These are phyloP conservation scores for Aphanomyces euteiches DNA, from an alignment of 352 stramenopile species.

Conservation along the genomic window DNA sequence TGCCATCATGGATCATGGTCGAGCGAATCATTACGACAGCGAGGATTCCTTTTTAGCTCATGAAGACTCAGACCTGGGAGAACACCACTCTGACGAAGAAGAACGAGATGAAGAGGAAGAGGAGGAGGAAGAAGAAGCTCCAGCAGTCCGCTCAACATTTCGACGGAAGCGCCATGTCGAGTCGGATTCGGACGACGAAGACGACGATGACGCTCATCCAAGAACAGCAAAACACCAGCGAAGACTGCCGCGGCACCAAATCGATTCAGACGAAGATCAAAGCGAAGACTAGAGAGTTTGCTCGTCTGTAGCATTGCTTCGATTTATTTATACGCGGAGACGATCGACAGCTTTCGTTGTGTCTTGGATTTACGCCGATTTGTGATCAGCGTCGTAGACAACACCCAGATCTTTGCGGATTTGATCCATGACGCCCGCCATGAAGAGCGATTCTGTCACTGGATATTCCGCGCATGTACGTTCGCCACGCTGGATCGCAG, in stretches of 20 bases:
- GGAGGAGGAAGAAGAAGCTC: constrained; percentile 23
- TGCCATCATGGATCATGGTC: constrained; percentile 19
- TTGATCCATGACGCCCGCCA: constrained; percentile 68
- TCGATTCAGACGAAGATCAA: no score
- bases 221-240: no score
- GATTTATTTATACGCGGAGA: not conserved
- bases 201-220: not conserved
- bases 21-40: constrained; percentile 40
- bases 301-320: not conserved
- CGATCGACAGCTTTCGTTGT: no score
- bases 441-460: constrained; percentile 54
- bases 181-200: not conserved
- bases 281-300: no score
- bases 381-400: constrained; percentile 44
- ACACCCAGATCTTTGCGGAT: constrained; percentile 59
- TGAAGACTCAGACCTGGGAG: constrained; percentile 29
- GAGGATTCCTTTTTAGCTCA: constrained; percentile 71
- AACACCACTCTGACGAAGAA: constrained; percentile 9
- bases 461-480: constrained; percentile 55
- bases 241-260: no score
- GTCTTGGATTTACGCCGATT: no score
- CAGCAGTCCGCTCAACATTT: not conserved
- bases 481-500: constrained; percentile 51
- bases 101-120: constrained; percentile 6
- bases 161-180: not conserved